Evolutionary conservation across 495 filamentous ascomycete genomes (phyloP).

Genomic region (Annulohypoxylon moriforme): DNA sequence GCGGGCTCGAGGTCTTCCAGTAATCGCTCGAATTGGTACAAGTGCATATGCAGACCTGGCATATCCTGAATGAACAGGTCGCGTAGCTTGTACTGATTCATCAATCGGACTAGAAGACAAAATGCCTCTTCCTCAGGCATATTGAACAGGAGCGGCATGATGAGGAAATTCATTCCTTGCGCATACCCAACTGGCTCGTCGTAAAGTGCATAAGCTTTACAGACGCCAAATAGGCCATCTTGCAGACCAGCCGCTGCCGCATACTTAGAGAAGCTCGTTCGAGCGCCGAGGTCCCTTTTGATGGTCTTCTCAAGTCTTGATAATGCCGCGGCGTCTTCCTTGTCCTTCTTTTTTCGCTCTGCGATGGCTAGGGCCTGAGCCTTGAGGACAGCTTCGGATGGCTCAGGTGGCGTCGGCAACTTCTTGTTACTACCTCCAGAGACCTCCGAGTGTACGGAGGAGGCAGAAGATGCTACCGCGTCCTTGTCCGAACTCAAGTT

Average conservation of each 20-base stretch:
- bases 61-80: constrained; percentile 96
- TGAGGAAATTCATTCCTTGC: constrained; percentile 98
- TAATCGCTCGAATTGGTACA: constrained; percentile 95
- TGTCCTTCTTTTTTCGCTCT: constrained; percentile 78
- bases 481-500: constrained; percentile 67
- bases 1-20: constrained; percentile 95
- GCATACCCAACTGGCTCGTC: constrained; percentile 96
- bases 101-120: constrained; percentile 88
- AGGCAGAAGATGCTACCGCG: constrained; percentile 77
- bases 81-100: constrained; percentile 95
- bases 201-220: constrained; percentile 97
- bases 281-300: constrained; percentile 85
- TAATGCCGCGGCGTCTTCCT: constrained; percentile 75
- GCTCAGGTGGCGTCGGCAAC: constrained; percentile 70
- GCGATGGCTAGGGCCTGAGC: constrained; percentile 71
- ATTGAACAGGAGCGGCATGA: constrained; percentile 97
- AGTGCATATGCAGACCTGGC: constrained; percentile 90
- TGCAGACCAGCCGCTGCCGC: constrained; percentile 88
- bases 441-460: constrained; percentile 83
- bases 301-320: constrained; percentile 93
- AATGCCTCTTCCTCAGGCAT: constrained; percentile 99
- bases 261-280: constrained; percentile 97
- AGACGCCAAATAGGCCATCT: constrained; percentile 92
- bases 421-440: constrained; percentile 74
- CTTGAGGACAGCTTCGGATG: constrained; percentile 72